Conservation (phyloP, 352 stramenopile genomes). For the Phytopythium kandeliae region DNA sequence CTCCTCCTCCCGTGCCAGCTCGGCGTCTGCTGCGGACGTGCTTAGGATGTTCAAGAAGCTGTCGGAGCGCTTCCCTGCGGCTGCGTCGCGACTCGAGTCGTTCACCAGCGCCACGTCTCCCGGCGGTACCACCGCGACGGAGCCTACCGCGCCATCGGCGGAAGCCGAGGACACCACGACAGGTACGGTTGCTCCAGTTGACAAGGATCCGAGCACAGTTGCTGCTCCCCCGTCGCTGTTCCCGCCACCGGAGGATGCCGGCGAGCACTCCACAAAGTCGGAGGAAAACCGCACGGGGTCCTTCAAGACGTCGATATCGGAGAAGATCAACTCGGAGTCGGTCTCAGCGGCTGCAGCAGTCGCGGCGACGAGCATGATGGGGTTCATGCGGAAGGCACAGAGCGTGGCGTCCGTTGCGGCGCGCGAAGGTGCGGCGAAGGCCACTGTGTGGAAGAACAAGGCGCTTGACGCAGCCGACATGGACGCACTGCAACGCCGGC, state of each 20-base stretch:
- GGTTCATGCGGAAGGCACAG: conserved; percentile 84
- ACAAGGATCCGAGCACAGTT: not conserved
- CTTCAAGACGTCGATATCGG: conserved; percentile 46
- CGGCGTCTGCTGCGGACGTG: not conserved
- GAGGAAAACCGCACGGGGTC: conserved; percentile 38
- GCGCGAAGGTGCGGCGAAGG: conserved; percentile 73
- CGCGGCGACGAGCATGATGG: conserved; percentile 67
- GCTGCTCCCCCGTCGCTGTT: conserved; percentile 15
- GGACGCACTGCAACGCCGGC: conserved; percentile 73
- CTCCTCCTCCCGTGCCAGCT: no score
- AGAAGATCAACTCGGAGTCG: conserved; percentile 68
- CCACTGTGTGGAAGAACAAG: conserved; percentile 59
- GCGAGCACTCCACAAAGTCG: conserved; percentile 15
- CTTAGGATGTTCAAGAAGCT: conserved; percentile 70
- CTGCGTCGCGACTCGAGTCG: conserved; percentile 63
- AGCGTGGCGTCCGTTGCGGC: conserved; percentile 61
- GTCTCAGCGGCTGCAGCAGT: conserved; percentile 59
- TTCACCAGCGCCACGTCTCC: conserved; percentile 25
- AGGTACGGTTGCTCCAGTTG: conserved; percentile 4
- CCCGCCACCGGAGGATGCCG: conserved; percentile 4
- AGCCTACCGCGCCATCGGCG: conserved; percentile 16
- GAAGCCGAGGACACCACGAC: conserved; percentile 7
- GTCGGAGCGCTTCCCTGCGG: conserved; percentile 66
- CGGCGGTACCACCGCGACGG: conserved; percentile 7
- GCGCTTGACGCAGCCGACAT: conserved; percentile 80